A percentile compares a stretch with the other conserved stretches of the same genome.
phyloP scores from a whole-genome alignment of 2,329 filamentous ascomycete genomes.

The Trichoderma lentiforme region DNA sequence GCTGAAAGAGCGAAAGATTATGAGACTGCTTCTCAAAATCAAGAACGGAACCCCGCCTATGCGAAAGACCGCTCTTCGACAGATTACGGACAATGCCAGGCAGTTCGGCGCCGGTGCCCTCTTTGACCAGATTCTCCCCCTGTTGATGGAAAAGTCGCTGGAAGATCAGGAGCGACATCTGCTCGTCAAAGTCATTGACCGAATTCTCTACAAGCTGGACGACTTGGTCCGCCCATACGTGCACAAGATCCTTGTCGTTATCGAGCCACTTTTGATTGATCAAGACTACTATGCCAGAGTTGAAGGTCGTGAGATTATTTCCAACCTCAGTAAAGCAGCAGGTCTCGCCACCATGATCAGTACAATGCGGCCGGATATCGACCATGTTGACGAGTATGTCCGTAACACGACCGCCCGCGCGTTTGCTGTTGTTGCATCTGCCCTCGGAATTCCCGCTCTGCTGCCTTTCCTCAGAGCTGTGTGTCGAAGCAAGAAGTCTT shows the following conservation, averaged over 20 bases:
- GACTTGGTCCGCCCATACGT: constrained; percentile 94
- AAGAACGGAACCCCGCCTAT: constrained; percentile 99
- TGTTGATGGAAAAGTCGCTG: constrained; percentile 96
- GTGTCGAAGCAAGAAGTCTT: constrained; percentile 97
- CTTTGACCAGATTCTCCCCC: constrained; percentile 94
- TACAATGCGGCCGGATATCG: constrained; percentile 97
- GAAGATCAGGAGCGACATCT: constrained; percentile 98
- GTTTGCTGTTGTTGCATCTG: constrained; percentile 95
- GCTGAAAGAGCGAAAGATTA: constrained; percentile 96
- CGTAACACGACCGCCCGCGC: constrained; percentile 95
- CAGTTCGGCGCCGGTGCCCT: constrained; percentile 91
- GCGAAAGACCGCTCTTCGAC: constrained; percentile 95
- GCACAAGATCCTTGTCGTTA: constrained; percentile 97
- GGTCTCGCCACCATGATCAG: constrained; percentile 98
- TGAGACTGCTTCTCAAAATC: constrained; percentile 93
- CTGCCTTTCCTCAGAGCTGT: constrained; percentile 94
- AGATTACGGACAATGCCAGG: constrained; percentile 94
- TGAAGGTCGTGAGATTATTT: constrained; percentile 97
- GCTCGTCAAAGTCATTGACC: constrained; percentile 97
- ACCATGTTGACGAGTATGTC: constrained; percentile 97
- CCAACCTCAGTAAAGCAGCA: constrained; percentile 93
- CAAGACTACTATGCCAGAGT: constrained; percentile 99
- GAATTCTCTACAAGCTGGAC: constrained; percentile 96
- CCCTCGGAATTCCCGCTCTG: constrained; percentile 90
- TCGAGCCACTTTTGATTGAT: constrained; percentile 97